Base-by-base conservation (phyloP, 805 yeast genomes). In the Candida montana region DNA sequence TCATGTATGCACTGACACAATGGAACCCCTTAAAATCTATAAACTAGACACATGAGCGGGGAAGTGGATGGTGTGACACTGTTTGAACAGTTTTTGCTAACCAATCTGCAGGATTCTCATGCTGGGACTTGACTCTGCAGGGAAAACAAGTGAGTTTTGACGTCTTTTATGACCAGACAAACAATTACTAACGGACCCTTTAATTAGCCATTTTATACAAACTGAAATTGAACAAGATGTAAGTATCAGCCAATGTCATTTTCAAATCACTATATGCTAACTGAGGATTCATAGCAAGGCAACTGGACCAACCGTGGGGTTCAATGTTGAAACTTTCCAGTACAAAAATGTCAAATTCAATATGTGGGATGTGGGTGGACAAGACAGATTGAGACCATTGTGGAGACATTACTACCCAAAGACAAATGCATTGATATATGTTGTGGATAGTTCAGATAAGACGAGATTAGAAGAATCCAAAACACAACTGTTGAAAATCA, bases 331-430 rank as follows among this genome's bases (percentile, higher is more conserved):
- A 63, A 83, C 91, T 4, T 86, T 86, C 48, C 79, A 83, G 44
- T 85, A 82, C 63, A 83, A 81, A 60, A 84, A 84, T 61, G 81
- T 85, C 44, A 80, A 84, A 42, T 84, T 86, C 67, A 87, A 88
- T 46, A 89, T 86, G 59, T 86, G 95, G 95, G 95, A 86, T 63
- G 93, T 93, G 47, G 97, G 97, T 66, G 97, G 96, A 60, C 97
- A 88, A 68, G 95, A 85, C 56, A 72, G 95, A 62, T 77, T 89
- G 52, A 77, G 96, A 58, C 95, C 95, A 0, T 71, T 90, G 44
- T 90, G 98, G 97, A 79, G 96, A 63, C 96, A 90, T 60, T 90
- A 90, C 65, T 88, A 84, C 64, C 85, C 95, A 11, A 95, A 95
- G 30, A 87, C 96, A 5, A 84, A 88, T 58, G 96, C 95, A 9